Evolutionary conservation across 1,284 basidiomycete species (phyloP).

Genomic region (Flammula alnicola): DNA sequence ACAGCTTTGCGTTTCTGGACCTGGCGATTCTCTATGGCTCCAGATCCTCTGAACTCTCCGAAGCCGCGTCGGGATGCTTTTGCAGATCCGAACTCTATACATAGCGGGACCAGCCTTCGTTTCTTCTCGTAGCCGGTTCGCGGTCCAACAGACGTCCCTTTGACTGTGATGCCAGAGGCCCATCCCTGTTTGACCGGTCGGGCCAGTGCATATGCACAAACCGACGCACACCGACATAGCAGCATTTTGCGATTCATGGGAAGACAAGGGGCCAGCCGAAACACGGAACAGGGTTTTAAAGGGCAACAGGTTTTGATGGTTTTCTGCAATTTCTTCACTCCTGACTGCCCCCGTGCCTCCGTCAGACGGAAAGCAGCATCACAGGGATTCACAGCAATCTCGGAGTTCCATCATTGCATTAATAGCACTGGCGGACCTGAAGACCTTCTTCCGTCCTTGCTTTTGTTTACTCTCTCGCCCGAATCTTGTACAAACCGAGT

Average conservation of each 20-base stretch:
- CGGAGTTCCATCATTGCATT: conserved; percentile 16
- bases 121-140: conserved; percentile 10
- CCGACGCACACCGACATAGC: conserved; percentile 11
- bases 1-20: background rate
- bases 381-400: too few species aligned
- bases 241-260: conserved; percentile 14
- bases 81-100: conserved; percentile 13
- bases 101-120: conserved; percentile 2
- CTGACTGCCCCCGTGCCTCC: conserved; percentile 15
- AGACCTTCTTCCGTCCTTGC: background rate
- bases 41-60: conserved; percentile 5
- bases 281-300: conserved; percentile 23
- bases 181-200: conserved; percentile 1
- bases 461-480: too few species aligned
- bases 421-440: conserved; percentile 1
- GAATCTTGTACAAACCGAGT: background rate
- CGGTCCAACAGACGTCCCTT: conserved; percentile 1
- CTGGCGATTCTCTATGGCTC: background rate
- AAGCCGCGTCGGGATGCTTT: conserved; percentile 8
- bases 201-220: conserved; percentile 14
- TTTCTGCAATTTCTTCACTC: conserved; percentile 17
- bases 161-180: background rate
- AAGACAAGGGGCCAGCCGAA: conserved; percentile 19
- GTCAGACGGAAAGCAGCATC: too few species aligned
- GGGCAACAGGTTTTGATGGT: conserved; percentile 23